phyloP scores from a whole-genome alignment of 2,329 filamentous ascomycete species.

The Emergomyces orientalis region DNA sequence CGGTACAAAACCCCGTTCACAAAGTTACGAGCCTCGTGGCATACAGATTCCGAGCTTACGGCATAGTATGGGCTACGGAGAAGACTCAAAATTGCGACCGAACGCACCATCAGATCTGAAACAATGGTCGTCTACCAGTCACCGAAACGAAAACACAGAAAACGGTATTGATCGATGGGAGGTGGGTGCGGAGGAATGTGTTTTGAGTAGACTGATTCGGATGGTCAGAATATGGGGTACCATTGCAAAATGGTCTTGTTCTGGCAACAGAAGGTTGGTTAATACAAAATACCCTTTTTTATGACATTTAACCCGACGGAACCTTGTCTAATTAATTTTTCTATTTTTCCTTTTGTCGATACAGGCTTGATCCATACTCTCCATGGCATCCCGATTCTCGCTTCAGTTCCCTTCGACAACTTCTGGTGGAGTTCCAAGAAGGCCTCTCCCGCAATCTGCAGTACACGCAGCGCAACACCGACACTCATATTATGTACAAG shows the following conservation, averaged over 20 bases:
- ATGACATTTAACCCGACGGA: not conserved
- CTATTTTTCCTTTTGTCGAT: not conserved
- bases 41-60: conserved; percentile 36
- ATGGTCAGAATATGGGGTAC: conserved; percentile 48
- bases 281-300: not conserved
- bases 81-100: conserved; percentile 30
- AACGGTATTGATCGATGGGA: conserved; percentile 45
- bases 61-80: conserved; percentile 29
- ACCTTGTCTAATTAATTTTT: not conserved
- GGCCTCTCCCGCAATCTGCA: conserved; percentile 44
- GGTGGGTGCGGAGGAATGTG: conserved; percentile 44
- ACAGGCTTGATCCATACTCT: conserved; percentile 39
- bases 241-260: conserved; percentile 47
- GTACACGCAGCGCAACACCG: conserved; percentile 44
- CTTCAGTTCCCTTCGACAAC: conserved; percentile 39
- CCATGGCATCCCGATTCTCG: conserved; percentile 46
- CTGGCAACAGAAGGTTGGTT: conserved; percentile 43
- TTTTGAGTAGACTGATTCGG: conserved; percentile 47
- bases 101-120: conserved; percentile 28
- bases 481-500: conserved; percentile 45
- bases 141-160: conserved; percentile 31
- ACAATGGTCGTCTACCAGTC: conserved; percentile 32
- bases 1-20: conserved; percentile 27
- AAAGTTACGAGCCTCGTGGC: conserved; percentile 34
- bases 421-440: conserved; percentile 43